Base-by-base conservation (phyloP, 805 yeast species). In the Kuraishia capsulata region DNA sequence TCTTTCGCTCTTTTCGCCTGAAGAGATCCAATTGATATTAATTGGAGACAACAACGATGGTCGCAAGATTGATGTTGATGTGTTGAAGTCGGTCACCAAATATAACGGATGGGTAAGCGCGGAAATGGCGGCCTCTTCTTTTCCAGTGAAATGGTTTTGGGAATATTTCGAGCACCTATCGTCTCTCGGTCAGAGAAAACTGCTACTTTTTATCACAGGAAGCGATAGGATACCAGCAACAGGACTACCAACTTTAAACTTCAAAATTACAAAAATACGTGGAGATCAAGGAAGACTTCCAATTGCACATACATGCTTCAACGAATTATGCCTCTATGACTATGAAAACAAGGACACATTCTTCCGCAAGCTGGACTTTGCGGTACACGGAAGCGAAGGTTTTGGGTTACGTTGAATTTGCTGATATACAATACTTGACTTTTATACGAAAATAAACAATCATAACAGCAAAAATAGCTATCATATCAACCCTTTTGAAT, bases 181-280 rank as follows among this genome's bases (percentile, higher is more conserved):
- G 2, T 59, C 59, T 26, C 49, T 42, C 3, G 64, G 69, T 23
- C 94, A 84, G 47, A 76, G 77, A 44, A 73, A 71, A 47, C 62
- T 90, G 33, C 59, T 90, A 29, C 64, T 70, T 16, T 90, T 90
- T 55, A 78, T 89, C 2, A 89, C 96, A 0, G 97, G 97, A 0
- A 81, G 95, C 1, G 96, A 87, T 51, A 64, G 96, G 33, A 68
- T 92, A 5, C 97, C 98, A 1, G 95, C 96, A 0, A 85, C 96
- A 0, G 98, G 98, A 0, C 68, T 87, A 21, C 79, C 83, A 23
- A 80, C 82, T 37, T 61, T 90, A 62, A 67, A 68, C 33, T 80
- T 92, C 50, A 79, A 79, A 43, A 73, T 90, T n/a, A 73, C 81
- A 13, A 71, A 72, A 39, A 49, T 63, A 10, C 62, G 58, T 5